Evolutionary conservation across 2,329 filamentous ascomycete genomes (phyloP).

Genomic region (Knufia fluminis): DNA sequence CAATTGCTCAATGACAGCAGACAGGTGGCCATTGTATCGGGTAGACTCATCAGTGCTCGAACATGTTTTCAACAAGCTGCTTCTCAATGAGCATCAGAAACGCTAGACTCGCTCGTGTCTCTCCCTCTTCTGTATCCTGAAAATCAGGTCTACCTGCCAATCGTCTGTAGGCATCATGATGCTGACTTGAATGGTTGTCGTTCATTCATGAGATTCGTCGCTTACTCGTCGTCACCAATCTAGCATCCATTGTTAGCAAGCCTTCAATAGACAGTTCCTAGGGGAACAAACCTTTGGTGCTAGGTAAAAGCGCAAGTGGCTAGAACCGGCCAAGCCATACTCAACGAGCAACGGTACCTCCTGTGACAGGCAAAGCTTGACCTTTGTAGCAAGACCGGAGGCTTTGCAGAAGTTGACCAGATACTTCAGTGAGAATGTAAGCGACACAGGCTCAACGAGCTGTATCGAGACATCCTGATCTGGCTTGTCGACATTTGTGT

Average conservation of each 20-base stretch:
- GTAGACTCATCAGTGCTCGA: no score
- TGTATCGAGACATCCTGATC: constrained; percentile 79
- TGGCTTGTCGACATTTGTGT: constrained; percentile 83
- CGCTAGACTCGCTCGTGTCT: not conserved
- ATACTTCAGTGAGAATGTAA: constrained; percentile 99
- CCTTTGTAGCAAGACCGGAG: constrained; percentile 65
- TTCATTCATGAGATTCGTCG: not conserved
- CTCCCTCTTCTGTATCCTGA: not conserved
- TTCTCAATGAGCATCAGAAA: no score
- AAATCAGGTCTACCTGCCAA: not conserved
- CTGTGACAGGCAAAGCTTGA: constrained; percentile 89
- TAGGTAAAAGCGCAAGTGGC: constrained; percentile 92
- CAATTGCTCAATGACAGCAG: no score
- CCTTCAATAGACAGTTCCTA: not conserved
- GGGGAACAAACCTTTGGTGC: constrained; percentile 70
- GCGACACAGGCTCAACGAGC: constrained; percentile 79
- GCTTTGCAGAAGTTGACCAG: constrained; percentile 99
- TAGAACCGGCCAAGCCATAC: constrained; percentile 71
- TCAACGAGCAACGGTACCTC: constrained; percentile 95
- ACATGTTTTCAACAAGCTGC: no score
- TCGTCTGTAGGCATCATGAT: not conserved
- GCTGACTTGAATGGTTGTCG: not conserved
- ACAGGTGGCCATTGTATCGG: no score
- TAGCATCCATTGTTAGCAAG: constrained; percentile 38
- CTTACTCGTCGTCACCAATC: constrained; percentile 53